Evolutionary conservation across 2,329 filamentous ascomycete genomes (phyloP).

Genomic region (Grosmannia serpens): DNA sequence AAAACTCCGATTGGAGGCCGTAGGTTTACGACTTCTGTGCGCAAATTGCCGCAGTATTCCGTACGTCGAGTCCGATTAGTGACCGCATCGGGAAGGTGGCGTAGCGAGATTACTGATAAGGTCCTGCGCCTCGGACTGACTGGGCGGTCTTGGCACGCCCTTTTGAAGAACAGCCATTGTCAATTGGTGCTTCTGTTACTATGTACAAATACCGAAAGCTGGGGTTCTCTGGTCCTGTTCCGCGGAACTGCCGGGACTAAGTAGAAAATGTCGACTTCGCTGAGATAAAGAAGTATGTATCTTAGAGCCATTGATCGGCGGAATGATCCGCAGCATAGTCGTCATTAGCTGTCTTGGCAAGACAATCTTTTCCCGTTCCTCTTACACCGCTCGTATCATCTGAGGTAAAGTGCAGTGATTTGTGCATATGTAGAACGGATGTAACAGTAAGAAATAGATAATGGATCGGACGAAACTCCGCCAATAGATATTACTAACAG

Average conservation of each 20-base stretch:
- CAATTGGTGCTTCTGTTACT: neutral
- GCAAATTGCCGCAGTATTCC: neutral
- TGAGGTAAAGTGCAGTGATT: no score
- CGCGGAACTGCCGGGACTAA: neutral
- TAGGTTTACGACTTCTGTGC: neutral
- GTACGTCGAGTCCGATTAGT: no score
- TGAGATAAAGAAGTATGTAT: no score
- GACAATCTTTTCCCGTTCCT: neutral
- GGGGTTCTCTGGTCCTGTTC: neutral
- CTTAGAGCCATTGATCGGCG: neutral
- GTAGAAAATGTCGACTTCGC: neutral
- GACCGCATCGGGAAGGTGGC: neutral
- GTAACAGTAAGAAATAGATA: neutral
- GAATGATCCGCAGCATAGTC: neutral
- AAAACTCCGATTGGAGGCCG: neutral
- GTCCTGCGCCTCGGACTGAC: neutral
- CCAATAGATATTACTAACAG: no score
- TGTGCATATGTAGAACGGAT: neutral
- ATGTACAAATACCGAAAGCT: neutral
- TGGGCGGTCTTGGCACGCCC: neutral
- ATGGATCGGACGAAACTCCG: no score
- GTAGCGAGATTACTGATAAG: neutral
- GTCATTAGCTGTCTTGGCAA: neutral
- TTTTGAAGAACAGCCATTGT: neutral
- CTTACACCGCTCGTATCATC: no score